A percentile compares a stretch with the other conserved stretches of the same genome.
phyloP scores from a whole-genome alignment of 1,284 basidiomycete species.

The Gymnopus androsaceus region DNA sequence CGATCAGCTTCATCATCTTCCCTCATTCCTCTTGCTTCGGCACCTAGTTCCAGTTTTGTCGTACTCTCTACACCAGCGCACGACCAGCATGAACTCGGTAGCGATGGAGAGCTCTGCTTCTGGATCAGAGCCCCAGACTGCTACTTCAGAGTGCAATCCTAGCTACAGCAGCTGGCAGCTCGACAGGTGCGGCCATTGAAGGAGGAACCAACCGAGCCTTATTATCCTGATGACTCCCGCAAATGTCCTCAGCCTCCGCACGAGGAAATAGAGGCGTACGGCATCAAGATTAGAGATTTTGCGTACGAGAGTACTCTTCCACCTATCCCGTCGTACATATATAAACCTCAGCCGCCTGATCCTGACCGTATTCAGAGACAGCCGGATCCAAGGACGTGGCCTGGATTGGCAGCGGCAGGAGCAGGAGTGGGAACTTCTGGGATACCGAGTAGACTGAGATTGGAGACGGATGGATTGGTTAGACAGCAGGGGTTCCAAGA shows the following conservation, averaged over 20 bases:
- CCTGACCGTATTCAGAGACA: constrained; percentile 11
- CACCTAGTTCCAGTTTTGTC: neutral
- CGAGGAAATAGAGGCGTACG: constrained; percentile 42
- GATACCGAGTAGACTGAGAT: no score
- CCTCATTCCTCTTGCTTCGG: neutral
- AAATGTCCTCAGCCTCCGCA: constrained; percentile 36
- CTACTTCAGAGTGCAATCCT: no score
- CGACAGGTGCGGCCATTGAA: neutral
- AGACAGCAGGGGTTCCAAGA: neutral
- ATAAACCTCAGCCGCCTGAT: constrained; percentile 40
- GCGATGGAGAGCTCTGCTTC: no score
- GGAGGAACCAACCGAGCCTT: constrained; percentile 4
- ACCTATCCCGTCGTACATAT: constrained; percentile 51
- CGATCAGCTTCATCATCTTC: neutral
- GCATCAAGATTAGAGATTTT: constrained; percentile 73
- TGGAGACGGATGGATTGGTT: neutral
- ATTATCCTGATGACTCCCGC: constrained; percentile 2
- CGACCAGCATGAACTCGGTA: no score
- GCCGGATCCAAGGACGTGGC: neutral
- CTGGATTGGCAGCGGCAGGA: neutral
- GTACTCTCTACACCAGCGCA: neutral
- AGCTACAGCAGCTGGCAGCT: neutral
- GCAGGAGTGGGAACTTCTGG: neutral
- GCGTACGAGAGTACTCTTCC: constrained; percentile 66
- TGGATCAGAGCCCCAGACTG: no score